These are phyloP conservation scores for Avena atlantica DNA, from an alignment of 176 grass and related monocot genomes.

Conservation along the genomic window DNA sequence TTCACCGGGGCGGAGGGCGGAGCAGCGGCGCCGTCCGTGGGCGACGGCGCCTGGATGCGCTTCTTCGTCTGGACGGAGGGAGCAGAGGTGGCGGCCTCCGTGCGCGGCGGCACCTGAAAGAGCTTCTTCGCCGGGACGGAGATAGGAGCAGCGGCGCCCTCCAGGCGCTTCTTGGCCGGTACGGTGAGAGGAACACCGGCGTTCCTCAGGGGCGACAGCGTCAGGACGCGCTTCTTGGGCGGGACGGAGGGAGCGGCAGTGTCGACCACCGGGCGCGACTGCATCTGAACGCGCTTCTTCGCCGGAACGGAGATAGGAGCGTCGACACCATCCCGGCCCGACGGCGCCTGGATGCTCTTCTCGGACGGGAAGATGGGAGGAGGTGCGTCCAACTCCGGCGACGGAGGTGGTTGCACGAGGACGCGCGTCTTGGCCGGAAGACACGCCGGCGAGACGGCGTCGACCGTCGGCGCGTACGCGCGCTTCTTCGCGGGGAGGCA, in stretches of 20 bases:
- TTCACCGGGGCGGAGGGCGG: slow-evolving; percentile 11
- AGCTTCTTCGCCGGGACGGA: neutral
- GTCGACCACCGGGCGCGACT: neutral
- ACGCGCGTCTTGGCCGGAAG: slow-evolving; percentile 29
- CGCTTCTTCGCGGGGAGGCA: slow-evolving; percentile 46
- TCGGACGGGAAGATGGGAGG: neutral
- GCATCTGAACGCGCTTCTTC: slow-evolving; percentile 29
- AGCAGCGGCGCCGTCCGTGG: neutral
- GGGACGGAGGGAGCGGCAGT: neutral
- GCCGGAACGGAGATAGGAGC: neutral
- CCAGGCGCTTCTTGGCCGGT: slow-evolving; percentile 36
- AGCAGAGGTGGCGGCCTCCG: neutral
- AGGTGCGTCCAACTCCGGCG: neutral
- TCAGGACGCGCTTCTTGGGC: neutral
- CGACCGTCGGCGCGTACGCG: neutral
- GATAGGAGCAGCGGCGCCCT: too few species aligned
- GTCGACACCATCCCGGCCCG: neutral
- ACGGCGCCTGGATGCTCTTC: slow-evolving; percentile 3
- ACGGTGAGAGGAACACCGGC: neutral
- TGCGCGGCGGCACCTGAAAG: too few species aligned
- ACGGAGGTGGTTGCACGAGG: neutral
- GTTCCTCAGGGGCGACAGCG: neutral
- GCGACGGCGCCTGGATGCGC: neutral
- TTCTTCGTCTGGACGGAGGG: slow-evolving; percentile 19
- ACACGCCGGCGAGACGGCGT: neutral